These are phyloP conservation scores for Botrytis porri DNA, from an alignment of 2,329 filamentous ascomycete species.

Conservation along the genomic window DNA sequence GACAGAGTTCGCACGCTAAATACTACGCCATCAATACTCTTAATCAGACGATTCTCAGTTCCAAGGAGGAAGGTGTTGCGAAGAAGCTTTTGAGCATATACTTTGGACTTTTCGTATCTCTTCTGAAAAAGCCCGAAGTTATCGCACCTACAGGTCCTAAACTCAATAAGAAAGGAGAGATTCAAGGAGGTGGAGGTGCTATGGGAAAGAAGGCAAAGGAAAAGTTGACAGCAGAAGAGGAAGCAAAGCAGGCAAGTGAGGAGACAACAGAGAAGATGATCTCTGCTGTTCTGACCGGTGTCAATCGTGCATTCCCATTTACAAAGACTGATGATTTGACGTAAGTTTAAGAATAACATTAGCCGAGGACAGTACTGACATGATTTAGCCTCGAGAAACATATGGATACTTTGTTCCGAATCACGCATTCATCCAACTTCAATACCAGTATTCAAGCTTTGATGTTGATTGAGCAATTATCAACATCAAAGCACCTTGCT, in stretches of 20 bases:
- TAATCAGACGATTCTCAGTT: constrained; percentile 91
- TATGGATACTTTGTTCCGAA: constrained; percentile 88
- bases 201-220: constrained; percentile 51
- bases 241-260: constrained; percentile 41
- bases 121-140: constrained; percentile 62
- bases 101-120: constrained; percentile 79
- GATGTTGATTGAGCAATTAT: constrained; percentile 90
- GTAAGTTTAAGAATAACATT: constrained; percentile 44
- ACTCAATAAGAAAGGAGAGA: constrained; percentile 48
- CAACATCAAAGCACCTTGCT: constrained; percentile 73
- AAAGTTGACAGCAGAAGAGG: constrained; percentile 39
- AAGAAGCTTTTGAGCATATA: constrained; percentile 84
- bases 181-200: constrained; percentile 52
- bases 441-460: constrained; percentile 97
- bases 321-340: constrained; percentile 74
- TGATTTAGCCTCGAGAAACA: constrained; percentile 71
- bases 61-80: constrained; percentile 76
- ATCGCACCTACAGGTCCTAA: constrained; percentile 40
- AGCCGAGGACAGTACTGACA: constrained; percentile 27
- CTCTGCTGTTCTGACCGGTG: constrained; percentile 85
- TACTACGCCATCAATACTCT: constrained; percentile 97
- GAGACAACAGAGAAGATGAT: constrained; percentile 81
- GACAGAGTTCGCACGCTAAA: constrained; percentile 82
- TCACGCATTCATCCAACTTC: constrained; percentile 97
- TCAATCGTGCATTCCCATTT: constrained; percentile 95